Conservation (phyloP, 192 early-diverging fungal species). For the Rhizophlyctis rosea region DNA sequence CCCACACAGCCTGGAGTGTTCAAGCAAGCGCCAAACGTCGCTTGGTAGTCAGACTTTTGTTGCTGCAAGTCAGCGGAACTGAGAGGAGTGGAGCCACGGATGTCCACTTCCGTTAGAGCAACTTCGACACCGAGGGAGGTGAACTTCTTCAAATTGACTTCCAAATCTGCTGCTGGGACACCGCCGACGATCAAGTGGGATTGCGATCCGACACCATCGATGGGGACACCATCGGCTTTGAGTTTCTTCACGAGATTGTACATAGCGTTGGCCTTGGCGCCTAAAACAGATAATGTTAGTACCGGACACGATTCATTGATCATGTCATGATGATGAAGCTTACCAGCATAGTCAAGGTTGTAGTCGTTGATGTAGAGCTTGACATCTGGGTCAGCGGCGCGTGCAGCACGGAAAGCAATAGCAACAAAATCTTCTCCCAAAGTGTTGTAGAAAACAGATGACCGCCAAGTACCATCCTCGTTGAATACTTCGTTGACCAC, state of each 20-base stretch:
- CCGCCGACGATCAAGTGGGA: conserved; percentile 24
- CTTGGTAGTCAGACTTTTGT: too few species aligned
- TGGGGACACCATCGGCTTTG: conserved; percentile 22
- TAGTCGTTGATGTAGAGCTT: conserved; percentile 39
- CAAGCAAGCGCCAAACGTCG: too few species aligned
- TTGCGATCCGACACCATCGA: conserved; percentile 34
- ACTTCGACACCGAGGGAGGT: neutral
- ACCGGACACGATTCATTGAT: too few species aligned
- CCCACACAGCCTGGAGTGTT: too few species aligned
- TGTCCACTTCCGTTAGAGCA: too few species aligned
- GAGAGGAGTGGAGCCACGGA: too few species aligned
- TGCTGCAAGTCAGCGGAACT: too few species aligned
- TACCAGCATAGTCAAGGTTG: conserved; percentile 23
- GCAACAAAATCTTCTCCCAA: conserved; percentile 29
- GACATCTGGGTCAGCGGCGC: too few species aligned
- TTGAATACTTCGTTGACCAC: conserved; percentile 11
- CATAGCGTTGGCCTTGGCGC: conserved; percentile 12
- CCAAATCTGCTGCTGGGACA: conserved; percentile 11
- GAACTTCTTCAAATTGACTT: neutral
- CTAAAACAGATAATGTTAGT: too few species aligned
- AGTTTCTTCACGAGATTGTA: conserved; percentile 27
- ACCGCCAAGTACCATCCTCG: conserved; percentile 27
- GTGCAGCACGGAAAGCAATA: conserved; percentile 32
- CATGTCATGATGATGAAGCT: too few species aligned
- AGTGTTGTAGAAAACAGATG: conserved; percentile 18